A percentile compares a stretch with the other conserved stretches of the same genome.
Evolutionary conservation across 2,329 filamentous ascomycete species (phyloP).

Genomic region (Gnomoniopsis sp.): DNA sequence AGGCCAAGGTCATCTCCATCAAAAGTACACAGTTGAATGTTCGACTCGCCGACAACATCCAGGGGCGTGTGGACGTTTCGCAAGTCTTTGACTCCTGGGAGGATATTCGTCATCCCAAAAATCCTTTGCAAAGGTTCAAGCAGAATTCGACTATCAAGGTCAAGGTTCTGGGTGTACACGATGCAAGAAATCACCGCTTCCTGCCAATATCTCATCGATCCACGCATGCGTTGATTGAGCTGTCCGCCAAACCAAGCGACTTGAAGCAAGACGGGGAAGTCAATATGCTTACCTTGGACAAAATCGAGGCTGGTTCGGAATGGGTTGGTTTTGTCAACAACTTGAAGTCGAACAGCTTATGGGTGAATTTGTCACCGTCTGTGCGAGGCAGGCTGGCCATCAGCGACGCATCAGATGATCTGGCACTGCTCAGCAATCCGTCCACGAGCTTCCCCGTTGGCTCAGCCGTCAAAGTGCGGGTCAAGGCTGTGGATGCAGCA

Average conservation of each 20-base stretch:
- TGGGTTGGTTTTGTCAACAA: slow-evolving; percentile 92
- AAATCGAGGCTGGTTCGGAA: slow-evolving; percentile 67
- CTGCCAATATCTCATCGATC: slow-evolving; percentile 85
- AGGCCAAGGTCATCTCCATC: slow-evolving; percentile 76
- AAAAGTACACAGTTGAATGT: slow-evolving; percentile 94
- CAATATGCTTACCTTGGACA: slow-evolving; percentile 63
- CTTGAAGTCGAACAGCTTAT: slow-evolving; percentile 71
- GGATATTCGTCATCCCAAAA: slow-evolving; percentile 77
- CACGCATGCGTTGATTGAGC: slow-evolving; percentile 78
- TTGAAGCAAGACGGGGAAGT: slow-evolving; percentile 41
- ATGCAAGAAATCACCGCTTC: slow-evolving; percentile 86
- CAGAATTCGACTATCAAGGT: slow-evolving; percentile 69
- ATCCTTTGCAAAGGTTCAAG: slow-evolving; percentile 72
- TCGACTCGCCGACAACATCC: slow-evolving; percentile 77
- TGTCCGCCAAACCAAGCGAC: slow-evolving; percentile 75
- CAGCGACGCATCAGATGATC: slow-evolving; percentile 83
- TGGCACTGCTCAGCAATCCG: slow-evolving; percentile 73
- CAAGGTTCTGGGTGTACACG: slow-evolving; percentile 80
- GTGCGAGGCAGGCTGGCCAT: slow-evolving; percentile 80
- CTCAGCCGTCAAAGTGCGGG: slow-evolving; percentile 79
- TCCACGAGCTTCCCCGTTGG: slow-evolving; percentile 81
- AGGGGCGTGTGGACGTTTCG: slow-evolving; percentile 90
- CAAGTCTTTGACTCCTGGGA: slow-evolving; percentile 88
- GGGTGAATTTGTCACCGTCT: slow-evolving; percentile 87
- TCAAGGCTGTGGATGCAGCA: slow-evolving; percentile 68